phyloP scores from a whole-genome alignment of 176 grass and related monocot genomes.

The Oryza punctata region DNA sequence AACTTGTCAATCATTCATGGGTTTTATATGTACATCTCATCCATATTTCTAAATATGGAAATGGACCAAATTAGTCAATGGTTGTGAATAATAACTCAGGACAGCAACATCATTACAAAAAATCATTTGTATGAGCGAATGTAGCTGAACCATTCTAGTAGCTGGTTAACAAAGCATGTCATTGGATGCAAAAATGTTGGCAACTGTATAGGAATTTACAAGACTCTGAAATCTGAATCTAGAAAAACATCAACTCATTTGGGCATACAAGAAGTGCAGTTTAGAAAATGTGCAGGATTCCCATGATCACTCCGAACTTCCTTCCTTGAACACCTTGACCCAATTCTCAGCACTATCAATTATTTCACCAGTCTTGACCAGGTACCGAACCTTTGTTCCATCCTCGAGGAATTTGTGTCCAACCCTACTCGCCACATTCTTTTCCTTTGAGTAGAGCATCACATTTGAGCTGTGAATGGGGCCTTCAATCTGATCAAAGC shows the following conservation, averaged over 20 bases:
- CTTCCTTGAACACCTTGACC: constrained; percentile 77
- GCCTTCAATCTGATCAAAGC: constrained; percentile 64
- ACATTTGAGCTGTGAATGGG: constrained; percentile 97
- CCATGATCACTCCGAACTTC: constrained; percentile 28
- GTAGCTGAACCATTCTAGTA: neutral
- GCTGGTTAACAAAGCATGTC: constrained; percentile 3
- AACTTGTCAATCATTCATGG: neutral
- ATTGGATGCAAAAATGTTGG: constrained; percentile 33
- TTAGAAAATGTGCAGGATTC: neutral
- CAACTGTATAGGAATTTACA: constrained; percentile 46
- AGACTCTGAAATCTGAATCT: constrained; percentile 6
- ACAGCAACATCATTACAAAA: neutral
- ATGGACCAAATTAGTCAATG: neutral
- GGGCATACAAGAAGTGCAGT: constrained; percentile 8
- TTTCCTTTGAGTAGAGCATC: constrained; percentile 95
- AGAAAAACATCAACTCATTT: constrained; percentile 28
- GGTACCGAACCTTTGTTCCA: constrained; percentile 76
- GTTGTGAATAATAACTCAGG: neutral
- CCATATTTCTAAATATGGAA: neutral
- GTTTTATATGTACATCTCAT: neutral
- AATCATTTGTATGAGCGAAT: neutral
- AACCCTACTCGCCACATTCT: constrained; percentile 78
- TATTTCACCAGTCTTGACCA: constrained; percentile 84
- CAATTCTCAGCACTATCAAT: constrained; percentile 83
- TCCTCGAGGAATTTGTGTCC: constrained; percentile 86